Evolutionary conservation across 768 basidiomycete genomes (phyloP).

Genomic region (Tricholoma flavovirens): DNA sequence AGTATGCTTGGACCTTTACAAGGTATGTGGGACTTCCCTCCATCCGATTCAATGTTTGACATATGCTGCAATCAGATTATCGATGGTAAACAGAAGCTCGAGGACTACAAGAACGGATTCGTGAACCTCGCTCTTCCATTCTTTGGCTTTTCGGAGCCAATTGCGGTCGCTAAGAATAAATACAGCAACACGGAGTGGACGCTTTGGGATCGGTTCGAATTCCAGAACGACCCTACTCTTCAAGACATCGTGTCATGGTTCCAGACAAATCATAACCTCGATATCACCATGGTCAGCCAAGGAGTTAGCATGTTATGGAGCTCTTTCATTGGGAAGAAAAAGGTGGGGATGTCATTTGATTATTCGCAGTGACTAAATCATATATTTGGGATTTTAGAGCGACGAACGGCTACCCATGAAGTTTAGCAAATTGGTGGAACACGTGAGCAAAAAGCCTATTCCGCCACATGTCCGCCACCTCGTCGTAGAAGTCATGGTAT

Average conservation of each 20-base stretch:
- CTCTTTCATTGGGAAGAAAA: slow-evolving; percentile 87
- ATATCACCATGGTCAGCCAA: slow-evolving; percentile 93
- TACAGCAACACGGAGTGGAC: slow-evolving; percentile 92
- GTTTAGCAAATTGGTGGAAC: slow-evolving; percentile 87
- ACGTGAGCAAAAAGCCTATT: slow-evolving; percentile 91
- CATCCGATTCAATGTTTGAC: slow-evolving; percentile 1
- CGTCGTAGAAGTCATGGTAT: slow-evolving; percentile 91
- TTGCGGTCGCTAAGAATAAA: slow-evolving; percentile 83
- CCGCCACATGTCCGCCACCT: slow-evolving; percentile 79
- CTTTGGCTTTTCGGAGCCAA: slow-evolving; percentile 98
- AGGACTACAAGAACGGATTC: slow-evolving; percentile 98
- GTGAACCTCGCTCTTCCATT: slow-evolving; percentile 96
- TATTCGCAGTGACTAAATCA: background rate
- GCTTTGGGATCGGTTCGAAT: slow-evolving; percentile 95
- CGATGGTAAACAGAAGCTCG: slow-evolving; percentile 89
- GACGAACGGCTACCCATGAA: slow-evolving; percentile 85
- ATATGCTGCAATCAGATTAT: slow-evolving; percentile 57
- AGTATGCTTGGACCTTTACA: slow-evolving; percentile 95
- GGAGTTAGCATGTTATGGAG: slow-evolving; percentile 99
- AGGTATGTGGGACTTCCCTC: slow-evolving; percentile 42
- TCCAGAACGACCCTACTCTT: slow-evolving; percentile 84
- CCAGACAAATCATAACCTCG: slow-evolving; percentile 75
- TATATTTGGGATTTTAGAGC: slow-evolving; percentile 33
- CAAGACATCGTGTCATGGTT: slow-evolving; percentile 83
- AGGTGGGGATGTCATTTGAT: slow-evolving; percentile 46